Conservation (phyloP, 352 stramenopile genomes). For the Ochromonadaceae sp. region DNA sequence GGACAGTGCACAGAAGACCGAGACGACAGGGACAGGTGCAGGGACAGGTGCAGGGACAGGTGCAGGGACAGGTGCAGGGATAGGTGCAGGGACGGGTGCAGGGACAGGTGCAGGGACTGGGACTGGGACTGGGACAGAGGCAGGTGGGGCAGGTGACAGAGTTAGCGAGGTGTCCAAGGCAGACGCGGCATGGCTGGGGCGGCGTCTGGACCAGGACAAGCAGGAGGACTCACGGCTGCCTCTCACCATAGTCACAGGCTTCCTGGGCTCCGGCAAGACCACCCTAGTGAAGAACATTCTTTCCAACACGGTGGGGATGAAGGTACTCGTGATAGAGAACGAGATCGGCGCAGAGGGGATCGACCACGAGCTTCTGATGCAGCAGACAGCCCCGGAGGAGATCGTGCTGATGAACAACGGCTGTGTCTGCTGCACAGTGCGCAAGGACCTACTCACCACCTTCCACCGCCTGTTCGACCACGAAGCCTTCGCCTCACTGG, state of each 20-base stretch:
- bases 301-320: constrained; percentile 62
- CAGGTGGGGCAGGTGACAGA: too few relatives aligned
- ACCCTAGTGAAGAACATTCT: constrained; percentile 90
- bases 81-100: too few relatives aligned
- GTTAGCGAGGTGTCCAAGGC: too few relatives aligned
- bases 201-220: too few relatives aligned
- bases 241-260: constrained; percentile 80
- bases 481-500: constrained; percentile 40
- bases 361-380: constrained; percentile 70
- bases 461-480: constrained; percentile 53
- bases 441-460: constrained; percentile 57
- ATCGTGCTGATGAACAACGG: constrained; percentile 92
- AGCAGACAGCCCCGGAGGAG: constrained; percentile 40
- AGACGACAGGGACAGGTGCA: too few relatives aligned
- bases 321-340: constrained; percentile 93
- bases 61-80: too few relatives aligned
- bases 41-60: too few relatives aligned
- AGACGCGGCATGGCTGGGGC: too few relatives aligned
- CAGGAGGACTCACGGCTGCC: constrained; percentile 28
- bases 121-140: too few relatives aligned
- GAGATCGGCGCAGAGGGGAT: constrained; percentile 91
- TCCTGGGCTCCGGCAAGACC: constrained; percentile 83
- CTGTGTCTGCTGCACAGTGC: constrained; percentile 91
- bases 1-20: too few relatives aligned
- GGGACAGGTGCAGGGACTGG: too few relatives aligned